Evolutionary conservation across 805 yeast genomes (phyloP), one percentile per base, ranked within the genome.

Genomic region (Starmerella apis): DNA sequence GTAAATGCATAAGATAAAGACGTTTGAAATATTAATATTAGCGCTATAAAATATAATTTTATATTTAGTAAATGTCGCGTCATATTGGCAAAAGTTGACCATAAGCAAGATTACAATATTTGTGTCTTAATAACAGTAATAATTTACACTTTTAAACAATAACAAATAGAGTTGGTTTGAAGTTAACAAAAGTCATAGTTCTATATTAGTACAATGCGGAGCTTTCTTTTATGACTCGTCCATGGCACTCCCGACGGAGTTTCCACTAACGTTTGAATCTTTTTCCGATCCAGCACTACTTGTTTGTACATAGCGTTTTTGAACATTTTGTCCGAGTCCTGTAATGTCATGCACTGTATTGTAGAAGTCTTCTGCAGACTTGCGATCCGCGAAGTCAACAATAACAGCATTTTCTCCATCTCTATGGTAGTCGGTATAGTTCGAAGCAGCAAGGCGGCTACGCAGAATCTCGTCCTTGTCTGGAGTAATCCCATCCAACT

Each of bases 311-410:
- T 66, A 67, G 37, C 55, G 49, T 53, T 61, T 63, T 19, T 58
- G 55, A 8, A 65, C 61, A 4, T 50, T 48, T 10, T 27, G 44
- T 10, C 67, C 67, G 10, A 65, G 52, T 4, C 61, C 67, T 0
- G 68, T 62, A 20, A 66, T 49, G 2, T 50, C 57, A 27, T 52
- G 48, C 9, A 55, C 31, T 1, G 56, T 50, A 32, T 53, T 56
- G 56, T 53, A 65, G 47, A 68, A 67, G 49, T 56, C 56, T 52
- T 70, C 74, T 4, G 74, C 74, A 4, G 66, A 49, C 24, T 52
- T 45, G 23, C 74, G 59, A 53, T 68, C 70, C 39, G 59, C 59
- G 54, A 70, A 47, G 57, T 59, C 52, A 57, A 62, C 33, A 52
- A 49, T 42, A 37, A 59, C 52, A 36, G 49, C 25, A 48, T 47